Evolutionary conservation across 116 monocot genomes (phyloP).

Genomic region (Cymodocea nodosa): DNA sequence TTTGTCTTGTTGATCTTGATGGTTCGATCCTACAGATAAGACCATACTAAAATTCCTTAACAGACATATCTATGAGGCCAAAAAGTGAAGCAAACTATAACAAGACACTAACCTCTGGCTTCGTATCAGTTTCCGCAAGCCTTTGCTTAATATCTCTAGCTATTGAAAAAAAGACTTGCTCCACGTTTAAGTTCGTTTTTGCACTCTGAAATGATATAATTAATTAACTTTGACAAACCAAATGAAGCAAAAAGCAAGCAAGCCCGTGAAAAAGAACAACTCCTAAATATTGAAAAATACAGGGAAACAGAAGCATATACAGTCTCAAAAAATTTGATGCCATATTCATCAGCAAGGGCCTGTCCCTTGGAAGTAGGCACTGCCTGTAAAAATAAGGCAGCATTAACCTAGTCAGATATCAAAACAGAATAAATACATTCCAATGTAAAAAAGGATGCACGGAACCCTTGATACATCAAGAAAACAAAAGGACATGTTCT

Average conservation of each 20-base stretch:
- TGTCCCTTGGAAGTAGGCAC: slow-evolving; percentile 73
- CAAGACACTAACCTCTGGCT: slow-evolving; percentile 31
- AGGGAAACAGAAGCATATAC: slow-evolving; percentile 12
- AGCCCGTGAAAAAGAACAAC: not conserved
- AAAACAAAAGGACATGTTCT: not conserved
- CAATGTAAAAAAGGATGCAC: not conserved
- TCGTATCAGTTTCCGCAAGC: slow-evolving; percentile 36
- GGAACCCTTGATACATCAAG: not conserved
- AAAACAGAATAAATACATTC: not conserved
- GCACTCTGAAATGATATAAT: slow-evolving; percentile 35
- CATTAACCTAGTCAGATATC: not conserved
- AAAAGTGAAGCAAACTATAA: no score
- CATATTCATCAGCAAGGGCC: slow-evolving; percentile 88
- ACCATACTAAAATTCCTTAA: not conserved
- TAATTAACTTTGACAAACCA: no score
- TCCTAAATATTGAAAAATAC: not conserved
- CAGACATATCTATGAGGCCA: not conserved
- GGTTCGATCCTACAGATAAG: slow-evolving; percentile 21
- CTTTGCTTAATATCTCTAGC: slow-evolving; percentile 69
- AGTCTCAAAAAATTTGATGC: slow-evolving; percentile 81
- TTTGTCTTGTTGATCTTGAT: slow-evolving; percentile 36
- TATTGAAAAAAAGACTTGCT: slow-evolving; percentile 64
- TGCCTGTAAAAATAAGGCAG: slow-evolving; percentile 21
- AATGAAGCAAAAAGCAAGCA: not conserved
- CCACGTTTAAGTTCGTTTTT: slow-evolving; percentile 62